Evolutionary conservation across 306 rosid species (phyloP).

Genomic region (Citrullus amarus): DNA sequence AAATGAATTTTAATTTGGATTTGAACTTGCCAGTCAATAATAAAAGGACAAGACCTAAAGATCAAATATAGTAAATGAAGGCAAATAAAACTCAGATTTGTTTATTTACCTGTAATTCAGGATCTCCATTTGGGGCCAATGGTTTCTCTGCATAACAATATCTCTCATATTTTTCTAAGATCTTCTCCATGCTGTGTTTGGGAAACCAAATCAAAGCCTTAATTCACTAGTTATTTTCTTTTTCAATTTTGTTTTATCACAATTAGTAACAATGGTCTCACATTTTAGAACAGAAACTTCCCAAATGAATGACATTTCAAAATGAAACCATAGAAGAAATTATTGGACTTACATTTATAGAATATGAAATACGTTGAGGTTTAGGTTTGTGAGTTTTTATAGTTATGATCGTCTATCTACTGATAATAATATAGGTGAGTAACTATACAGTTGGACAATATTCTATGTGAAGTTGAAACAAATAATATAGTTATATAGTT

Average conservation of each 20-base stretch:
- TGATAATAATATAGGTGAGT: not conserved
- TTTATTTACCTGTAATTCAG: constrained; percentile 36
- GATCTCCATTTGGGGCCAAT: constrained; percentile 2
- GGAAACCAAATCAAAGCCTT: not conserved
- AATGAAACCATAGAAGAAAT: not conserved
- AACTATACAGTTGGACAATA: not conserved
- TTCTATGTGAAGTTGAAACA: not conserved
- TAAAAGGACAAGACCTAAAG: not conserved
- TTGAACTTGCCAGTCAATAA: not conserved
- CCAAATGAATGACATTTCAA: not conserved
- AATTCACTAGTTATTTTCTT: not conserved
- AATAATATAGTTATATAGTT: no score
- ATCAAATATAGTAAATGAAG: not conserved
- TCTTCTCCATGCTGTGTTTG: constrained; percentile 35
- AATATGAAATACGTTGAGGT: not conserved
- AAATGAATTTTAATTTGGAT: not conserved
- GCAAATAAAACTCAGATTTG: not conserved
- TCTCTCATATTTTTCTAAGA: constrained; percentile 55
- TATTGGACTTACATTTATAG: no score
- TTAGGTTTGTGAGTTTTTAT: not conserved
- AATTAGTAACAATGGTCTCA: not conserved
- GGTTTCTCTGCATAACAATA: constrained; percentile 22
- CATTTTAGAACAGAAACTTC: not conserved
- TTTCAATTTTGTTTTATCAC: no score
- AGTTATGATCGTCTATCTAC: not conserved